phyloP scores from a whole-genome alignment of 306 rosid genomes.

The Citrullus colocynthis region DNA sequence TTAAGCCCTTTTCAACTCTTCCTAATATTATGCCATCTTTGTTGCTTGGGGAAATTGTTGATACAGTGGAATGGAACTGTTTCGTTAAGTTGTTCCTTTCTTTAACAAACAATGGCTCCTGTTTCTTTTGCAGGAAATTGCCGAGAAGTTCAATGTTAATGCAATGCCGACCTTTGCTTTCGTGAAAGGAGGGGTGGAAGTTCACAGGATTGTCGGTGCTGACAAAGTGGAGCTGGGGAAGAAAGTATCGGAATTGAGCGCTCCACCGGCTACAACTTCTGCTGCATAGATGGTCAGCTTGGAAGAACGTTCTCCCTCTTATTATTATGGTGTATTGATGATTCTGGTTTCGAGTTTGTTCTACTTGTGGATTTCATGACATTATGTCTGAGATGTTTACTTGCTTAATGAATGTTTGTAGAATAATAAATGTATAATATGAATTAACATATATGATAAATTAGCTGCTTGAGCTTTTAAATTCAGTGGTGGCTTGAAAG shows the following conservation, averaged over 20 bases:
- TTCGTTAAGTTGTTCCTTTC: neutral
- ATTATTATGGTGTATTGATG: neutral
- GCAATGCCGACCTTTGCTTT: constrained; percentile 56
- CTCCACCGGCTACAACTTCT: neutral
- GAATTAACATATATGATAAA: neutral
- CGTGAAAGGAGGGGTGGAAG: constrained; percentile 9
- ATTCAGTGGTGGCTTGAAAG: neutral
- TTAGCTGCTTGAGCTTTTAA: neutral
- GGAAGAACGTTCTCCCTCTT: neutral
- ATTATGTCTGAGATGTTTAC: neutral
- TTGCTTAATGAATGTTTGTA: neutral
- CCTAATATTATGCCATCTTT: neutral
- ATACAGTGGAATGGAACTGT: neutral
- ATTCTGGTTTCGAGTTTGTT: neutral
- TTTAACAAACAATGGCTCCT: neutral
- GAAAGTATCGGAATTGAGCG: neutral
- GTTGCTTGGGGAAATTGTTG: neutral
- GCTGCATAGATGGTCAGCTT: neutral
- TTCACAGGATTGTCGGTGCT: constrained; percentile 13
- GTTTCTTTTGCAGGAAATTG: constrained; percentile 18
- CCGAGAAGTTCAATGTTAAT: constrained; percentile 20
- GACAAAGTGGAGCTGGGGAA: constrained; percentile 21
- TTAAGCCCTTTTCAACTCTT: neutral
- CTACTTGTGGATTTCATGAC: neutral
- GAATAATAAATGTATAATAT: neutral